Percentiles rank a stretch among this genome's conserved stretches.
Evolutionary conservation across 306 rosid species (phyloP).

Genomic region (Glycine soja): DNA sequence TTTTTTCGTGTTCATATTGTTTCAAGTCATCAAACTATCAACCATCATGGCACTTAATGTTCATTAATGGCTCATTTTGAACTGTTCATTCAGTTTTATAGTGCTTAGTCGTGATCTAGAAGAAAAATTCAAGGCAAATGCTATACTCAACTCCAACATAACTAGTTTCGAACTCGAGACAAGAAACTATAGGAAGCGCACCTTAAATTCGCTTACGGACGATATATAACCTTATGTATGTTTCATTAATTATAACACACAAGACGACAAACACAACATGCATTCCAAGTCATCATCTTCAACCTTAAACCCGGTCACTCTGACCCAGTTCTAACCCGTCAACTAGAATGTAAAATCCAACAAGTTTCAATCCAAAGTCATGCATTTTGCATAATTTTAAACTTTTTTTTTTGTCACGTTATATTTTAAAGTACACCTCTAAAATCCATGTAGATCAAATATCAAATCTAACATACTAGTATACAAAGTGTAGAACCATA

Average conservation of each 20-base stretch:
- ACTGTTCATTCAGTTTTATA: neutral
- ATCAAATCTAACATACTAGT: neutral
- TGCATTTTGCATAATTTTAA: neutral
- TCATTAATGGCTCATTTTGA: neutral
- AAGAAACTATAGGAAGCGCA: too few species aligned
- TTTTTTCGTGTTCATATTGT: neutral
- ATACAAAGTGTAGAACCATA: conserved; percentile 6
- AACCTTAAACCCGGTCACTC: too few species aligned
- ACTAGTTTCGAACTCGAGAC: too few species aligned
- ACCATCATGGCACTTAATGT: neutral
- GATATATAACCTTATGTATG: too few species aligned
- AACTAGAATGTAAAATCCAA: too few species aligned
- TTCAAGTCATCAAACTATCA: neutral
- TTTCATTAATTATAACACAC: too few species aligned
- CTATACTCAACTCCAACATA: neutral
- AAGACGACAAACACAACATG: too few species aligned
- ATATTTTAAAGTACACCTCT: neutral
- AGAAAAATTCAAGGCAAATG: neutral
- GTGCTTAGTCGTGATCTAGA: neutral
- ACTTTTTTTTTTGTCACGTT: neutral
- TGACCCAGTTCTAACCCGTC: too few species aligned
- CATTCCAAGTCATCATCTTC: too few species aligned
- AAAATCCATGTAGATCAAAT: neutral
- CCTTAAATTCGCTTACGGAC: too few species aligned
- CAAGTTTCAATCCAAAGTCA: too few species aligned